Evolutionary conservation across 2,329 filamentous ascomycete genomes (phyloP), one percentile per base, ranked within the genome.

Genomic region (Penicillium freii): DNA sequence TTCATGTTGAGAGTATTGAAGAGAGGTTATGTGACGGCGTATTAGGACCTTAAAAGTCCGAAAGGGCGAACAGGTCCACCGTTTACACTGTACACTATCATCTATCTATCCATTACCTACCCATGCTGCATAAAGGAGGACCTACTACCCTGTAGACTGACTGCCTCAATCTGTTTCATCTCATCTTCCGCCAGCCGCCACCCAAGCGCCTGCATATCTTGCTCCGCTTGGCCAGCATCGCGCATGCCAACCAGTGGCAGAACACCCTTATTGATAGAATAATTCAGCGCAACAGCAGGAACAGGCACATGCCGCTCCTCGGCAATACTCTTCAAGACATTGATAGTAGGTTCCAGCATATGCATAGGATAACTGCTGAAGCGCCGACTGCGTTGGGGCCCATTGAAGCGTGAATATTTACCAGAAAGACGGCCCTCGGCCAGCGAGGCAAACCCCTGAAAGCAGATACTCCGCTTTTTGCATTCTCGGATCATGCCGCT

Each of bases 311-410:
- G 69, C 10, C 66, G 69, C 53, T 71, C 69, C 9, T 73, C 69
- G 0, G 72, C 74, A 52, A 78, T 76, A 25, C 60, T 60, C 36
- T 71, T 69, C 48, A 78, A 61, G 6, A 73, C 68, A 6, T 70
- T 66, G 11, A 78, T 56, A 0, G 74, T 66, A 5, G 74, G 74
- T 54, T 77, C 73, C 17, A 80, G 60, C 51, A 78, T 66, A 61
- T 75, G 72, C 73, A 80, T 80, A 1, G 75, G 71, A 58, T 80
- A 79, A 46, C 70, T 73, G 47, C 72, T 74, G 60, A 78, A 79
- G 9, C 70, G 66, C 46, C 76, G 72, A 5, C 66, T 68, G 21
- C 71, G 70, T 1, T 71, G 70, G 8, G 75, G 75, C 47, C 72
- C 70, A 47, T 78, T 73, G 9, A 73, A 69, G 4, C 63, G 63